Base-by-base conservation (phyloP, 495 filamentous ascomycete genomes). In the Penicillium atrosanguineum region DNA sequence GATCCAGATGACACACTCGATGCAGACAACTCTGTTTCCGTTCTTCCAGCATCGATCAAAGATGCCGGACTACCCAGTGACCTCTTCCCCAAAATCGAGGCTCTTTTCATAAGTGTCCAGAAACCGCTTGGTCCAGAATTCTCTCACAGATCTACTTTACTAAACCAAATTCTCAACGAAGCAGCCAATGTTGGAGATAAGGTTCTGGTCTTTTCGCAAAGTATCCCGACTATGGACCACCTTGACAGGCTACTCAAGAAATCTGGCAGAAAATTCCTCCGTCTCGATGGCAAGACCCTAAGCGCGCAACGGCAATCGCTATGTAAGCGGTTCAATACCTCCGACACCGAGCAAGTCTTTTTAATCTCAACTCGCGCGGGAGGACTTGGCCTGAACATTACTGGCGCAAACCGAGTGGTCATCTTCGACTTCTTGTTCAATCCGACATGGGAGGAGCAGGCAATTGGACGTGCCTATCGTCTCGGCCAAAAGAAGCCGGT, bases 391-490 rank as follows among this genome's bases (percentile, higher is more conserved):
- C 69, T 97, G 50, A 97, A 97, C 58, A 83, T 97, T 28, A 76
- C 72, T 36, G 87, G 88, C 5, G 93, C 93, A 0, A 97, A 95
- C 66, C 82, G 93, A 7, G 88, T 96, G 9, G 77, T 97, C 20
- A 87, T 97, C 18, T 86, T 96, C 34, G 93, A 97, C 61, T 89
- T 87, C 64, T 74, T 76, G 44, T 96, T 84, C 68, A 93, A 89
- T 47, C 93, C 93, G 0, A 78, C 79, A 6, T 80, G 84, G 67
- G 93, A 97, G 63, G 84, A 92, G 51, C 93, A 97, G 65, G 93
- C 93, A 7, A 81, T 97, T 49, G 92, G 90, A 8, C 80, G 93
- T 57, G 87, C 87, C 0, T 95, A 95, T 64, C 89, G 93, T 3
- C 77, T 97, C 19, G 92, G 93, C 0, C 93, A 97, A 61, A 69